A percentile compares a stretch with the other conserved stretches of the same genome.
These are phyloP conservation scores for Apiospora sp. DNA, from an alignment of 2,329 filamentous ascomycete genomes.

Conservation along the genomic window DNA sequence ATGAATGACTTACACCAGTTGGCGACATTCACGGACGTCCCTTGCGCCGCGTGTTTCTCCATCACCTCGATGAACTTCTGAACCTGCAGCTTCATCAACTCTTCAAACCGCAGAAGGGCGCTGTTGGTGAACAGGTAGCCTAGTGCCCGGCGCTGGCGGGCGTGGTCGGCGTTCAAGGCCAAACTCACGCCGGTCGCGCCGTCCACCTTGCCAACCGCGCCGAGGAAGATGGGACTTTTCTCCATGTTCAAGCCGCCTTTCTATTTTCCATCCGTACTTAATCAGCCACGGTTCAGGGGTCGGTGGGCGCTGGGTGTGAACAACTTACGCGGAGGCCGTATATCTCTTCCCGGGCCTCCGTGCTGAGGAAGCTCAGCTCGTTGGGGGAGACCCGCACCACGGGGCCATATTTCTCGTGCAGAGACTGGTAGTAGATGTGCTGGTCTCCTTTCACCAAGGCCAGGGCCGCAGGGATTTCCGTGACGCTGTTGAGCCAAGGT, in stretches of 20 bases:
- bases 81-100: slow-evolving; percentile 35
- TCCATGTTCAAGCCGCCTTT: slow-evolving; percentile 37
- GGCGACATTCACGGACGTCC: slow-evolving; percentile 33
- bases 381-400: slow-evolving; percentile 39
- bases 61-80: slow-evolving; percentile 35
- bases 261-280: slow-evolving; percentile 18
- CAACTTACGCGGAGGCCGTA: slow-evolving; percentile 37
- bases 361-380: slow-evolving; percentile 39
- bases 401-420: slow-evolving; percentile 40
- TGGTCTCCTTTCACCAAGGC: slow-evolving; percentile 37
- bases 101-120: slow-evolving; percentile 36
- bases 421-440: slow-evolving; percentile 34
- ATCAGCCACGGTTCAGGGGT: not conserved
- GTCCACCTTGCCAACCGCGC: slow-evolving; percentile 32
- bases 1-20: slow-evolving; percentile 40
- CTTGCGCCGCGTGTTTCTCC: slow-evolving; percentile 24
- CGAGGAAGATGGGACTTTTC: slow-evolving; percentile 38
- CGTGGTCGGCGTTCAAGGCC: slow-evolving; percentile 34
- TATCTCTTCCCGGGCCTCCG: slow-evolving; percentile 41
- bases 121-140: slow-evolving; percentile 39
- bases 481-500: slow-evolving; percentile 37
- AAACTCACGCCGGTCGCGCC: slow-evolving; percentile 33
- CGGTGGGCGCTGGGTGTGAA: too few relatives aligned
- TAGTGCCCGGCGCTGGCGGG: slow-evolving; percentile 38
- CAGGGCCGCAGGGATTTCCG: slow-evolving; percentile 34